phyloP scores from a whole-genome alignment of 352 stramenopile species.

The Phytopythium vexans region DNA sequence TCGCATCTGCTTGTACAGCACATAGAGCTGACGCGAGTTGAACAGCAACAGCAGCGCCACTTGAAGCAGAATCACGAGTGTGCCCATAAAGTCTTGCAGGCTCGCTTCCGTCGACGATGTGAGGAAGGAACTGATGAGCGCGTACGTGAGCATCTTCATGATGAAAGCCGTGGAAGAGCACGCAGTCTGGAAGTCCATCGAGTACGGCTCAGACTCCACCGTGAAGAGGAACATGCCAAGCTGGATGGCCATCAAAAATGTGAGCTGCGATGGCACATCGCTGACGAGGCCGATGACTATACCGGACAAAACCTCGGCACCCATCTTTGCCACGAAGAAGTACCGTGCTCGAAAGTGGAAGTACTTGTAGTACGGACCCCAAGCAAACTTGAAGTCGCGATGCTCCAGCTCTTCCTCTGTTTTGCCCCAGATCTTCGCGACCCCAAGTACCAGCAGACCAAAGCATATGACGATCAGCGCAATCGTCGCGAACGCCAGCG shows the following conservation, averaged over 20 bases:
- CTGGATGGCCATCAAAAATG: constrained; percentile 66
- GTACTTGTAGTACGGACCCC: constrained; percentile 82
- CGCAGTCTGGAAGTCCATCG: constrained; percentile 69
- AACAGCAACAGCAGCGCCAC: constrained; percentile 64
- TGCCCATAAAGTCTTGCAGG: constrained; percentile 56
- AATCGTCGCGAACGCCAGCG: constrained; percentile 55
- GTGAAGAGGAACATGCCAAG: constrained; percentile 76
- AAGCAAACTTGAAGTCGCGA: constrained; percentile 77
- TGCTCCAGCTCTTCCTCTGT: constrained; percentile 47
- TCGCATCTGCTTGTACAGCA: constrained; percentile 73
- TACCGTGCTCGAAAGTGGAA: constrained; percentile 60
- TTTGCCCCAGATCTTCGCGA: constrained; percentile 68
- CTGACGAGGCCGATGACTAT: constrained; percentile 73
- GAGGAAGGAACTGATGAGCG: constrained; percentile 77
- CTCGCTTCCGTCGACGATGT: constrained; percentile 39
- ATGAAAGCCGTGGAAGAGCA: constrained; percentile 67
- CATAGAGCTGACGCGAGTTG: constrained; percentile 74
- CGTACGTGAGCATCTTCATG: constrained; percentile 85
- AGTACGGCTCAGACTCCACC: constrained; percentile 57
- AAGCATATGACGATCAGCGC: constrained; percentile 65
- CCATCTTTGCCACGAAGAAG: constrained; percentile 81
- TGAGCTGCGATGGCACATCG: constrained; percentile 71
- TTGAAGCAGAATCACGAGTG: constrained; percentile 64
- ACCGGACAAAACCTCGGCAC: constrained; percentile 65
- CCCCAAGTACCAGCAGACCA: constrained; percentile 59